Evolutionary conservation across 1,139 yeast genomes (phyloP), one percentile per base, ranked within the genome.

Genomic region (Candida tetrigidarum): DNA sequence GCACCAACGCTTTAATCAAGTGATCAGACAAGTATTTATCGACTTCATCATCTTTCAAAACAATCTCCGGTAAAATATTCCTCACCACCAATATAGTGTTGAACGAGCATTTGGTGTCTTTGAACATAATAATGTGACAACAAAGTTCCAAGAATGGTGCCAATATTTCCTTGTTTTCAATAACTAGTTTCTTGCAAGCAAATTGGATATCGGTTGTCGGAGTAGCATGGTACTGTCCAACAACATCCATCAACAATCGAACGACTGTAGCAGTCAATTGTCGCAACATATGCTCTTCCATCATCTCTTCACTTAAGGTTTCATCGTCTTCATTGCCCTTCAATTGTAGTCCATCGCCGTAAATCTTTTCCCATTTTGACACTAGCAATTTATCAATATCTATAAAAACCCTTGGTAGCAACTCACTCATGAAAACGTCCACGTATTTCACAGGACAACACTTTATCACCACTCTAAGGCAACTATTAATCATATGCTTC

Each of bases 231-330:
- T 66, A 66, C 61, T 91, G 97, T 9, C 97, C 96, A 25, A 88
- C 88, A 45, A 91, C 75, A 62, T 93, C 99, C 70, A 93, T 89
- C 53, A 93, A 67, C 57, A 92, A 76, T 50, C 98, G 72, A 36
- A 88, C 97, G n/a, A 89, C 91, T 5, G 96, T 91, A 1, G 96
- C 96, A 0, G 98, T 91, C 44, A 93, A 76, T 63, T 93, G 98
- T 51, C 99, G 75, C 51, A 93, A 72, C 75, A 93, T 78, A 63
- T 93, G 97, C 62, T 93, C 99, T 55, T 93, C 98, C 88, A 93
- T 86, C 96, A 93, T 93, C 62, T 93, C 99, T 59, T 92, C 97
- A n/a, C 95, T 85, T 56, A 95, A 74, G 14, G 90, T 85, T 47
- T 86, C 95, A 55, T 89, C 96, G 50, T 84, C 88, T 51, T 81